Evolutionary conservation across 1,139 yeast species (phyloP).

Genomic region (Saccharomyces hybrid): DNA sequence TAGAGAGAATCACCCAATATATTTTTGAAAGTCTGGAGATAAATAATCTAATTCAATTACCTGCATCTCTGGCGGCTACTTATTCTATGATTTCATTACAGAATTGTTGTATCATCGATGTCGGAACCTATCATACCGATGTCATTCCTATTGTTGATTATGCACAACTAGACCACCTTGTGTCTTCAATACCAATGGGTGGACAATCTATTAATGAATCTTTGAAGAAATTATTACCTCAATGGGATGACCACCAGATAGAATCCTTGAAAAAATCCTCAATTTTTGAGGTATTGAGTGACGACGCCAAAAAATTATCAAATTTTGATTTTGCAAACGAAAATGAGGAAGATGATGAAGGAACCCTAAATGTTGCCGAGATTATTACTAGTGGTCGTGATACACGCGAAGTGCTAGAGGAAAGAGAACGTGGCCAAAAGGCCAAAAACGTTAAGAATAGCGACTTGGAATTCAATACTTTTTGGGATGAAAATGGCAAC

Average conservation of each 20-base stretch:
- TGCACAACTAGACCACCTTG: slow-evolving; percentile 50
- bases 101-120: slow-evolving; percentile 66
- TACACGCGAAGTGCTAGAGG: slow-evolving; percentile 57
- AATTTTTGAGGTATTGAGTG: slow-evolving; percentile 73
- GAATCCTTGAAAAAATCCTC: slow-evolving; percentile 68
- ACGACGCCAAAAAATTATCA: slow-evolving; percentile 50
- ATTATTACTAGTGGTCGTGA: slow-evolving; percentile 68
- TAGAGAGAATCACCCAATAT: slow-evolving; percentile 69
- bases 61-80: slow-evolving; percentile 61
- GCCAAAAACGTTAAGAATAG: slow-evolving; percentile 40
- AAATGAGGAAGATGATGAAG: slow-evolving; percentile 49
- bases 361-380: slow-evolving; percentile 81
- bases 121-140: slow-evolving; percentile 71
- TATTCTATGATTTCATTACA: slow-evolving; percentile 64
- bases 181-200: slow-evolving; percentile 48
- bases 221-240: slow-evolving; percentile 49
- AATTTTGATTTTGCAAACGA: slow-evolving; percentile 47
- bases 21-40: slow-evolving; percentile 68
- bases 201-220: slow-evolving; percentile 54
- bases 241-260: slow-evolving; percentile 50
- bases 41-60: slow-evolving; percentile 65
- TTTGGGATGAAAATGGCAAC: slow-evolving; percentile 52
- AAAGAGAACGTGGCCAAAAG: slow-evolving; percentile 43
- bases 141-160: slow-evolving; percentile 72
- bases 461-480: slow-evolving; percentile 59